phyloP scores from a whole-genome alignment of 176 grass and related monocot genomes.

The Cymbopogon citratus region DNA sequence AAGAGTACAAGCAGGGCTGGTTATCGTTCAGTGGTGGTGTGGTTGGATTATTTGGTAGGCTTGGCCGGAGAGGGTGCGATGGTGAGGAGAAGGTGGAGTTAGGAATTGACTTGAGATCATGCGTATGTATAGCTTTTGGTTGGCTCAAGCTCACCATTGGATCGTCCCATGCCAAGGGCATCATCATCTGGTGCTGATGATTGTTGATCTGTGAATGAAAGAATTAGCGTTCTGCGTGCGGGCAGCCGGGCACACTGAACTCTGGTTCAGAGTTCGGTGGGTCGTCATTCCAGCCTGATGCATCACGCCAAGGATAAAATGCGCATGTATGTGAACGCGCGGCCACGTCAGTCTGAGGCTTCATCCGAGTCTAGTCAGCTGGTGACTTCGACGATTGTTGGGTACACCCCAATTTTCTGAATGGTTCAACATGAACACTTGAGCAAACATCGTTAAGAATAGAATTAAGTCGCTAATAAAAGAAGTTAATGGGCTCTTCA shows the following conservation, averaged over 20 bases:
- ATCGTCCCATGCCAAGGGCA: no score
- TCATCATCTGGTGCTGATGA: neutral
- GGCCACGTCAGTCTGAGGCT: no score
- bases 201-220: neutral
- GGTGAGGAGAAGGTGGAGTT: neutral
- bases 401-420: no score
- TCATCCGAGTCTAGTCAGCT: no score
- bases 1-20: neutral
- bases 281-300: neutral
- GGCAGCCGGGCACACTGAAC: neutral
- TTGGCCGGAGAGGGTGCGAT: neutral
- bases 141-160: no score
- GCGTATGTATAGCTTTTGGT: neutral
- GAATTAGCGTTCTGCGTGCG: neutral
- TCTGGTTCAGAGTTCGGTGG: neutral
- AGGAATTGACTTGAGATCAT: neutral
- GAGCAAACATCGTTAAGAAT: no score
- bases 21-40: neutral
- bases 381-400: no score
- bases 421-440: no score
- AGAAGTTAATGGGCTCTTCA: no score
- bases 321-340: no score
- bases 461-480: no score
- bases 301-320: neutral
- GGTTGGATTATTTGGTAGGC: neutral